Evolutionary conservation across 1,139 yeast species (phyloP).

Genomic region (Yamadazyma atmosphaerica): DNA sequence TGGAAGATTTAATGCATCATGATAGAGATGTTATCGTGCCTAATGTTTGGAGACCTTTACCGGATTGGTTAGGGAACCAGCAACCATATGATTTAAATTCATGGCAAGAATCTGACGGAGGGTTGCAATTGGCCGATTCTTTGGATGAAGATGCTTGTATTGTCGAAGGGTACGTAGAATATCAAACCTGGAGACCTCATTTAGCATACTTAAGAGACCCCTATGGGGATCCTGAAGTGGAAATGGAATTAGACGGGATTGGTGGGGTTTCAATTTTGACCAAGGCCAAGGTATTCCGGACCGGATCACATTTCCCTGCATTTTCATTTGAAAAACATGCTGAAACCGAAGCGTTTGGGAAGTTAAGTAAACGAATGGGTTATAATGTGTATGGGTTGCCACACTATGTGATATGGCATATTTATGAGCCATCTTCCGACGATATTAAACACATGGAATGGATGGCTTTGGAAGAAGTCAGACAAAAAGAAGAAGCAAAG

Average conservation of each 20-base stretch:
- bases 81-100: slow-evolving; percentile 91
- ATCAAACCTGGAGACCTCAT: slow-evolving; percentile 92
- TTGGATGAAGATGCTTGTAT: slow-evolving; percentile 86
- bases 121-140: slow-evolving; percentile 71
- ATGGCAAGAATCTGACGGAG: slow-evolving; percentile 89
- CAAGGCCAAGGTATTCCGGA: slow-evolving; percentile 75
- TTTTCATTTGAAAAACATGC: slow-evolving; percentile 90
- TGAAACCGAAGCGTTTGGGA: slow-evolving; percentile 92
- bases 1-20: slow-evolving; percentile 57
- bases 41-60: slow-evolving; percentile 89
- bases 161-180: slow-evolving; percentile 90
- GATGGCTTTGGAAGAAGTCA: slow-evolving; percentile 91
- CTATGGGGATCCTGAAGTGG: slow-evolving; percentile 81
- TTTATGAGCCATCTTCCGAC: slow-evolving; percentile 84
- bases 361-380: slow-evolving; percentile 79
- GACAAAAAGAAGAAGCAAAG: slow-evolving; percentile 67
- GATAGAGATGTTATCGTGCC: slow-evolving; percentile 65
- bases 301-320: slow-evolving; percentile 87
- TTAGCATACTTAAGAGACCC: slow-evolving; percentile 85
- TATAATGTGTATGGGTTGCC: slow-evolving; percentile 81
- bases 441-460: slow-evolving; percentile 93
- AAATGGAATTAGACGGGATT: slow-evolving; percentile 86
- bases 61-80: slow-evolving; percentile 85
- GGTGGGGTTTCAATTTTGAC: slow-evolving; percentile 88
- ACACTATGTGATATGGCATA: slow-evolving; percentile 90